phyloP scores from a whole-genome alignment of 495 filamentous ascomycete genomes.

The Xylaria castorea region DNA sequence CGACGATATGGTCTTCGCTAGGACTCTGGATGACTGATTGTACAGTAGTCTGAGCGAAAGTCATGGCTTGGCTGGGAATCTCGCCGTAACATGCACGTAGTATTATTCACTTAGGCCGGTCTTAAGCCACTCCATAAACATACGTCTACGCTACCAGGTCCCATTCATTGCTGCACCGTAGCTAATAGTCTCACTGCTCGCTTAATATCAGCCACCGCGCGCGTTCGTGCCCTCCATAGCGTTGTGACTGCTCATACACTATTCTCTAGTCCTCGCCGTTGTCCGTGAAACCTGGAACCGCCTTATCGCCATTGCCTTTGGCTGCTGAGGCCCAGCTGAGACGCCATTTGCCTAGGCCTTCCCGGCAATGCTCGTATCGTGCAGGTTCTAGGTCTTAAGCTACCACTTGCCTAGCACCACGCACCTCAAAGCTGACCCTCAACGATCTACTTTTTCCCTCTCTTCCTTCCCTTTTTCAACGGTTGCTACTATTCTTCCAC shows the following conservation, averaged over 20 bases:
- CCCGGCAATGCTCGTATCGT: slow-evolving; percentile 12
- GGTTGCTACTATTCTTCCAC: background rate
- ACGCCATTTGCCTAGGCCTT: slow-evolving; percentile 19
- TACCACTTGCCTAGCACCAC: slow-evolving; percentile 6
- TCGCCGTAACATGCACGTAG: background rate
- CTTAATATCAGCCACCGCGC: slow-evolving; percentile 17
- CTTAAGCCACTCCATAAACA: slow-evolving; percentile 18
- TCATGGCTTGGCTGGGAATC: slow-evolving; percentile 11
- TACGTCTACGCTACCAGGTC: background rate
- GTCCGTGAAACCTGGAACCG: slow-evolving; percentile 22
- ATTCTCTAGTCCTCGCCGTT: background rate
- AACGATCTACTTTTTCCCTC: background rate
- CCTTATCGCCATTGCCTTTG: slow-evolving; percentile 16
- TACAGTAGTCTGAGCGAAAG: background rate
- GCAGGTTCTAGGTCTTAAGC: slow-evolving; percentile 6
- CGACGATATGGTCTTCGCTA: background rate
- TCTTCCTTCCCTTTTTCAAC: background rate
- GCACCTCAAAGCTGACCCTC: slow-evolving; percentile 10
- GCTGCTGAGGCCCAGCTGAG: slow-evolving; percentile 27
- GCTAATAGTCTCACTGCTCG: slow-evolving; percentile 23
- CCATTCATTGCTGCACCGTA: slow-evolving; percentile 14
- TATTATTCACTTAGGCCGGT: slow-evolving; percentile 3
- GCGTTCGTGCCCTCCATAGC: background rate
- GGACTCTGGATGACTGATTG: background rate
- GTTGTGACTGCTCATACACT: background rate